Evolutionary conservation across 768 basidiomycete genomes (phyloP).

Genomic region (Hysterangium stoloniferum): DNA sequence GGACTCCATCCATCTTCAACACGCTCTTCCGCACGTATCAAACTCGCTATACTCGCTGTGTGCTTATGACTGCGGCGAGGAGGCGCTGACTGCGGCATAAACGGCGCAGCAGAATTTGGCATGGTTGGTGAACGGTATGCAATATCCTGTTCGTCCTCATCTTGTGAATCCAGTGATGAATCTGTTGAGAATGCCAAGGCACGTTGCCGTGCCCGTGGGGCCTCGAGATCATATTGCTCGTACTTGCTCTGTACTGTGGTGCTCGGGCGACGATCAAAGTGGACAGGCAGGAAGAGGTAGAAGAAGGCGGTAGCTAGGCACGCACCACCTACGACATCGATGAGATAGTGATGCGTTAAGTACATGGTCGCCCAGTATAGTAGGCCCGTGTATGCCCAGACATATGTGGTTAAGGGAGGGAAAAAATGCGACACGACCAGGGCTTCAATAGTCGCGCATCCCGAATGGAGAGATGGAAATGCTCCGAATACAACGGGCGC

Average conservation of each 20-base stretch:
- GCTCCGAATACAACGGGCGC: slow-evolving; percentile 96
- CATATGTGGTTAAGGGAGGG: slow-evolving; percentile 55
- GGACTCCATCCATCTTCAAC: slow-evolving; percentile 84
- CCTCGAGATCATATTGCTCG: slow-evolving; percentile 70
- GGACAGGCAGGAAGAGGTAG: slow-evolving; percentile 81
- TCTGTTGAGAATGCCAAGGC: slow-evolving; percentile 31
- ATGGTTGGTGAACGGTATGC: slow-evolving; percentile 56
- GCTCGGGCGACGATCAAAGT: slow-evolving; percentile 46
- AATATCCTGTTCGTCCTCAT: slow-evolving; percentile 63
- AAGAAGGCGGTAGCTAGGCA: slow-evolving; percentile 85
- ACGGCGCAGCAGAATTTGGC: slow-evolving; percentile 29
- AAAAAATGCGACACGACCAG: slow-evolving; percentile 95
- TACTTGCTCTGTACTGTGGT: slow-evolving; percentile 49
- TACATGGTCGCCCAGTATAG: slow-evolving; percentile 99
- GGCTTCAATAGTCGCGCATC: slow-evolving; percentile 84
- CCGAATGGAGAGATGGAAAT: slow-evolving; percentile 91
- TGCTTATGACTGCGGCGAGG: slow-evolving; percentile 46
- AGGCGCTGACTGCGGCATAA: slow-evolving; percentile 23
- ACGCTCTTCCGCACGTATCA: slow-evolving; percentile 68
- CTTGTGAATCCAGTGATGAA: slow-evolving; percentile 37
- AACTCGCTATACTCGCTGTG: slow-evolving; percentile 77
- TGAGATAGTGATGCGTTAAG: slow-evolving; percentile 96
- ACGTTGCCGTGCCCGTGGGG: slow-evolving; percentile 27
- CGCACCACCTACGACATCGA: slow-evolving; percentile 92
- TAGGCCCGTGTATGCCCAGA: slow-evolving; percentile 77